Evolutionary conservation across 208 protist species (phyloP).

Genomic region (Acanthamoeba castellanii): DNA sequence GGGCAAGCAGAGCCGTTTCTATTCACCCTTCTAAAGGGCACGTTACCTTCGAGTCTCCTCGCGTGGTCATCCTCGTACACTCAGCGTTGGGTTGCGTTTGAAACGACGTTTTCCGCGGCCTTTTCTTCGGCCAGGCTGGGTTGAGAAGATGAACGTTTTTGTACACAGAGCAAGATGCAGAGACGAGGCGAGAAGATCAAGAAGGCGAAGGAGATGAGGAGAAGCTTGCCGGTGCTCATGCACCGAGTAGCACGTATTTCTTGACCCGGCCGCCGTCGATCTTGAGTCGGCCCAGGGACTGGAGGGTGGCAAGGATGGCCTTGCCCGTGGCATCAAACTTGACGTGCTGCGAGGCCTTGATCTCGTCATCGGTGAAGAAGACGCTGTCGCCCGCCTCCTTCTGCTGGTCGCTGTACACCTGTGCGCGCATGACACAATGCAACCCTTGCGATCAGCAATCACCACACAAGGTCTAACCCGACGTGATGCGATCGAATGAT

Average conservation of each 20-base stretch:
- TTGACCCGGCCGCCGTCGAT: slow-evolving; percentile 14
- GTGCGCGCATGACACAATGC: background rate
- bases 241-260: background rate
- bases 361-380: slow-evolving; percentile 67
- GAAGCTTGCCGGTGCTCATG: no score
- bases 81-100: no score
- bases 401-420: slow-evolving; percentile 28
- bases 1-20: no score
- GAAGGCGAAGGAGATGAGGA: no score
- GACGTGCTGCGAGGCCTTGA: slow-evolving; percentile 5
- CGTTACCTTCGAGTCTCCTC: background rate
- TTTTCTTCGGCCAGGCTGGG: no score
- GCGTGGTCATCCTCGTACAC: background rate
- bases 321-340: slow-evolving; percentile 49
- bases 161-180: no score
- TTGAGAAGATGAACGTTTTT: no score
- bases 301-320: slow-evolving; percentile 21
- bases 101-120: no score
- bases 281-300: slow-evolving; percentile 33
- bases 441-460: no score
- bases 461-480: no score
- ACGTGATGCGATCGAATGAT: no score
- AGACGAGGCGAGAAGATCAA: no score
- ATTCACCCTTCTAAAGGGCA: background rate
- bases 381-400: slow-evolving; percentile 6